Base-by-base conservation (phyloP, 2,329 filamentous ascomycete genomes). In the Ophiocordyceps unilateralis region DNA sequence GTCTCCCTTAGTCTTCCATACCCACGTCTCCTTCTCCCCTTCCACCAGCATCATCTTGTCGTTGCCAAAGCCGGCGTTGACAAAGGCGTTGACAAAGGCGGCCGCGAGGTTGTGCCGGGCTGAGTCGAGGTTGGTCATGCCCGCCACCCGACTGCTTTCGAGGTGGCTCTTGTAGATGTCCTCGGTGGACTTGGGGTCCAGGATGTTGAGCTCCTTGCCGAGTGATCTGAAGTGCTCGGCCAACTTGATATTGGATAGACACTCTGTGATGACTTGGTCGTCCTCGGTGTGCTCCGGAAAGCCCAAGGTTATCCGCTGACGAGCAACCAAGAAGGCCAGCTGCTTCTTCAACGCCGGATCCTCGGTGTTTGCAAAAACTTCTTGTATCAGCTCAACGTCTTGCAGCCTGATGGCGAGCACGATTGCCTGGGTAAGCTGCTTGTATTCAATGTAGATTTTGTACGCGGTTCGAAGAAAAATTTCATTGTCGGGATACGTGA, bases 111-210 rank as follows among this genome's bases (percentile, higher is more conserved):
- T 98, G 68, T 98, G 89, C 53, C 87, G 76, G 24, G 89, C 88
- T 10, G 91, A 98, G 58, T 98, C 91, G 40, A 93, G 77, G 58
- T 95, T 95, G 11, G 89, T 95, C 64, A 94, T 76, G 30, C 87
- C 88, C 21, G 86, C 85, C 43, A 93, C 91, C 47, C 93, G 78
- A 54, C 81, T 93, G 66, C 84, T 96, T 65, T 98, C 91, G 5
- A 98, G 74, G 62, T 98, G 91, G 57, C 87, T 94, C 70, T 98
- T 98, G 74, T 98, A 98, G 54, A 98, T 98, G 55, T 98, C 93
- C 58, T 98, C 91, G 0, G 89, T 93, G 38, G 85, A 84, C 68
- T 95, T 96, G 30, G 91, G 91, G 49, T 98, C 91, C 37, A 96
- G 69, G 42, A 98, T 89, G 62, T 98, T 96, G 43, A 98, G 72